phyloP scores from a whole-genome alignment of 1,284 basidiomycete genomes.

The Chalciporus piperatoides region DNA sequence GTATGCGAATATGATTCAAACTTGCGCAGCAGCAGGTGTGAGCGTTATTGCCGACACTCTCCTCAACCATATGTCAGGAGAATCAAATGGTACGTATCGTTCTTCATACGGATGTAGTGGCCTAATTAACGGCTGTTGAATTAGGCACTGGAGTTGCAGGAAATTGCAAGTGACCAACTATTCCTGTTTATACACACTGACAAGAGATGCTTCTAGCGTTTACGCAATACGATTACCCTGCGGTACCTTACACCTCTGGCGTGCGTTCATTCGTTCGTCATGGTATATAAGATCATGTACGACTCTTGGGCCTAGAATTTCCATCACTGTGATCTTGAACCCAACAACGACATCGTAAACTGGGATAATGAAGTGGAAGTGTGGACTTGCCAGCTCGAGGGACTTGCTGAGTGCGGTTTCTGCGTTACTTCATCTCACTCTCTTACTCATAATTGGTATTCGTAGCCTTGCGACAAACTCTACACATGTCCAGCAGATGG shows the following conservation, averaged over 20 bases:
- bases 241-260: conserved; percentile 17
- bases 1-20: conserved; percentile 51
- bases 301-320: conserved; percentile 42
- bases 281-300: not conserved
- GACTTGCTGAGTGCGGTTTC: conserved; percentile 52
- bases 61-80: conserved; percentile 63
- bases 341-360: conserved; percentile 53
- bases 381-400: conserved; percentile 55
- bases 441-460: not conserved
- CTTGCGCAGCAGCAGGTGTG: conserved; percentile 60
- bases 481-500: conserved; percentile 49
- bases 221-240: conserved; percentile 14
- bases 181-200: conserved; percentile 51
- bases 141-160: conserved; percentile 51
- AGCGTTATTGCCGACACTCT: conserved; percentile 59
- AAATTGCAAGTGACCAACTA: not conserved
- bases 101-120: not conserved
- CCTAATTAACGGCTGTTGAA: not conserved
- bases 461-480: conserved; percentile 57
- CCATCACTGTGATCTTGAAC: conserved; percentile 55
- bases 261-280: conserved; percentile 5
- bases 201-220: not conserved
- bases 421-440: not conserved
- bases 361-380: conserved; percentile 52
- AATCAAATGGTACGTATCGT: conserved; percentile 22